Base-by-base conservation (phyloP, 345 rosid species). In the Hevea brasiliensis region DNA sequence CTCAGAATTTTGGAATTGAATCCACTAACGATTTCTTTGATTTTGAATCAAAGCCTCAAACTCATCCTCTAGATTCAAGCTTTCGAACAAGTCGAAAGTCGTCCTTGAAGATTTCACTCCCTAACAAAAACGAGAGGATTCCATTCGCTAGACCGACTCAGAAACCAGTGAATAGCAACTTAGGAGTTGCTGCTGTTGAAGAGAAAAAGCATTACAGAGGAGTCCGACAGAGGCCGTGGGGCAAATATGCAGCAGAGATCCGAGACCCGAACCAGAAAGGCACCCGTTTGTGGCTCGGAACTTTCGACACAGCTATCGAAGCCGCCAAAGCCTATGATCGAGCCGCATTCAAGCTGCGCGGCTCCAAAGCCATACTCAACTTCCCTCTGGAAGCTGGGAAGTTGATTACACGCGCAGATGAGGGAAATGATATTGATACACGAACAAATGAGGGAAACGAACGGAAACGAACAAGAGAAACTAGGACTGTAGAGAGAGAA, bases 211-310 rank as follows among this genome's bases (percentile, higher is more conserved):
- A 86, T 61, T 92, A 90, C 84, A 88, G 98, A 81, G 98, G 98
- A n/a, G 97, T 94, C 66, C 81, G 97, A 70, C 84, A 72, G 76
- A 82, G 97, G 81, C 96, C 98, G 48, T 94, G 98, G 98, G 98
- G 98, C 3, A 94, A 92, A 80, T 94, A 83, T 80, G 98, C 97
- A 3, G 97, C 98, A 50, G 98, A 94, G 90, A 94, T 94, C 76
- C 84, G 98, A 9, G 98, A 94, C 68, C 98, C 98, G 8, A 87
- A 68, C 81, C 79, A 85, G 71, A 91, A 81, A 42, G 92, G 98
- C 26, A 71, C 93, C 3, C 83, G 98, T 0, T 62, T 90, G 54
- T 94, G 98, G 98, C 88, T 94, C 0, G 98, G 98, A 74, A 94
- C 98, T 18, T 94, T 84, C 65, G 86, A 90, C 23, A 84, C 90